Base-by-base conservation (phyloP, 441 rosid species). In the Pelargonium fulgidum region DNA sequence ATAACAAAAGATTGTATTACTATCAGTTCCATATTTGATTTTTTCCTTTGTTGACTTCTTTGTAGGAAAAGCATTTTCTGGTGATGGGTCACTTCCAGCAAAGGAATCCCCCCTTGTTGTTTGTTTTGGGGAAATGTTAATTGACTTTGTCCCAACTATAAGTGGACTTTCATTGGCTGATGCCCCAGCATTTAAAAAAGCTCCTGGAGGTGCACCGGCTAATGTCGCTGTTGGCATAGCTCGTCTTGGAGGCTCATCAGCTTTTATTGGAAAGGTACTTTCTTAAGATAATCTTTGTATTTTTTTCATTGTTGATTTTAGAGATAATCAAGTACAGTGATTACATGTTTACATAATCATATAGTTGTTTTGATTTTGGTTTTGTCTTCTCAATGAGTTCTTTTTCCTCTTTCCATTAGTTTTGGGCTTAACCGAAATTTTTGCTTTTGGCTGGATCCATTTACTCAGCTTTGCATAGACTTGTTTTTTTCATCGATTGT, bases 121-220 rank as follows among this genome's bases (percentile, higher is more conserved):
- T 47, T 91, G 96, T 80, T 93, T 93, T 67, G 97, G 99, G 29
- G 99, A 91, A 81, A 88, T 93, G 96, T 75, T 91, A 64, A 91
- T 93, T 67, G 96, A 93, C 76, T 93, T 93, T 78, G 97, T 93
- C 56, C 99, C 99, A 4, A 91, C 95, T 1, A 75, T 56, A 7
- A 89, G 77, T 47, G 97, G 95, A 1, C 89, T 89, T 75, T 88
- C 98, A 8, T 71, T 93, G 80, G 97, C 97, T 33, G 85, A 89
- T 19, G 83, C 98, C 13, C 96, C 93, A 7, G 92, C 97, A 69
- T 93, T 93, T 71, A 87, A 89, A 64, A 93, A 91, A 71, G 97
- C 99, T 68, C 89, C 99, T 0, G 99, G 99, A 61, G 97, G 99
- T 72, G 99, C 99, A 39, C 99, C 99, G 65, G 97, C 97, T 36